A percentile compares a stretch with the other conserved stretches of the same genome.
phyloP scores from a whole-genome alignment of 2,329 filamentous ascomycete species.

The Colletotrichum sp. region DNA sequence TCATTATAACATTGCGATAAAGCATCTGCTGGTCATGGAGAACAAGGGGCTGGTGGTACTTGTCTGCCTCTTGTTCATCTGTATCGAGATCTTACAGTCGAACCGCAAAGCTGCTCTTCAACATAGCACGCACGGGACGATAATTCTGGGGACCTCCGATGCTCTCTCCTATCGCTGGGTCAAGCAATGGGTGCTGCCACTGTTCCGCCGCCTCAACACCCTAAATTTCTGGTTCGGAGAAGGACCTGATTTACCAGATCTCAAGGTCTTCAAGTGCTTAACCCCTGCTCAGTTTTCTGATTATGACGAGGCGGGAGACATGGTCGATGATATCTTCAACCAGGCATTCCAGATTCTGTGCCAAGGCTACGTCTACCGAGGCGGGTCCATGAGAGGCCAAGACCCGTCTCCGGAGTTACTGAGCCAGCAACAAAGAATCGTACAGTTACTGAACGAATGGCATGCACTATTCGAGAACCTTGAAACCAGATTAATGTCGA shows the following conservation, averaged over 20 bases:
- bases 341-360: slow-evolving; percentile 34
- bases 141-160: not conserved
- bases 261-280: not conserved
- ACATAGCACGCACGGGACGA: slow-evolving; percentile 18
- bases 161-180: not conserved
- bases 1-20: slow-evolving; percentile 31
- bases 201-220: not conserved
- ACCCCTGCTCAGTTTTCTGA: not conserved
- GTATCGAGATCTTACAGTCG: slow-evolving; percentile 57
- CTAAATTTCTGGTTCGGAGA: slow-evolving; percentile 1
- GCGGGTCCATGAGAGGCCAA: slow-evolving; percentile 1
- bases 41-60: slow-evolving; percentile 37
- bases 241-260: slow-evolving; percentile 11
- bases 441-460: not conserved
- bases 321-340: slow-evolving; percentile 31
- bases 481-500: not conserved
- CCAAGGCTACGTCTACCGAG: slow-evolving; percentile 29
- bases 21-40: slow-evolving; percentile 26
- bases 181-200: not conserved
- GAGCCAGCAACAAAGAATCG: not conserved
- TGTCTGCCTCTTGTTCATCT: slow-evolving; percentile 55
- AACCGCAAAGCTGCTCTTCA: slow-evolving; percentile 47
- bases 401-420: slow-evolving; percentile 19
- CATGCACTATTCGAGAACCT: slow-evolving; percentile 25
- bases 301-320: slow-evolving; percentile 32